phyloP scores from a whole-genome alignment of 2,329 filamentous ascomycete species.

The Bipolaris cookei region DNA sequence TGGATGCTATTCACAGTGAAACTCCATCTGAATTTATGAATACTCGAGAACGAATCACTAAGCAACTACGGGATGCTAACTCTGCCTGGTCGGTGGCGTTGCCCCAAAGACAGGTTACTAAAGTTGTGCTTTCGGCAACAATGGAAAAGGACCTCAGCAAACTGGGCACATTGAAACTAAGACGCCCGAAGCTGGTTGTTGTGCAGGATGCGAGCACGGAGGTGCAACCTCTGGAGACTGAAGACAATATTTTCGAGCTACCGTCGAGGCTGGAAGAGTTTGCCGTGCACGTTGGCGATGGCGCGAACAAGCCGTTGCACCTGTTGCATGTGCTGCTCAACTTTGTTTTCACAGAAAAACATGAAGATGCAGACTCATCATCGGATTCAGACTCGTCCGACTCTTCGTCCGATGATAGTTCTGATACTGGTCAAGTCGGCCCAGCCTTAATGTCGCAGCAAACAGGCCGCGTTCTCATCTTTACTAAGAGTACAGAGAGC shows the following conservation, averaged over 20 bases:
- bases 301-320: slow-evolving; percentile 73
- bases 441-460: slow-evolving; percentile 25
- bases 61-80: slow-evolving; percentile 45
- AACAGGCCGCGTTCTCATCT: slow-evolving; percentile 68
- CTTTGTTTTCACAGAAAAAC: slow-evolving; percentile 49
- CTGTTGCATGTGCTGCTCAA: slow-evolving; percentile 76
- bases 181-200: slow-evolving; percentile 75
- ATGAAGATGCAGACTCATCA: slow-evolving; percentile 6
- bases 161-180: slow-evolving; percentile 73
- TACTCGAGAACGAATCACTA: slow-evolving; percentile 60
- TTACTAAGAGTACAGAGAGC: slow-evolving; percentile 88
- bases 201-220: slow-evolving; percentile 63
- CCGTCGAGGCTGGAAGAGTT: slow-evolving; percentile 58
- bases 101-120: slow-evolving; percentile 63
- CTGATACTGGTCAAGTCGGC: slow-evolving; percentile 5
- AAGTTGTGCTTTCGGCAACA: slow-evolving; percentile 88
- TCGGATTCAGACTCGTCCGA: not conserved
- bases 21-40: slow-evolving; percentile 54
- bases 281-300: slow-evolving; percentile 57
- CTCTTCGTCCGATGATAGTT: slow-evolving; percentile 15
- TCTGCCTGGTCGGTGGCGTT: slow-evolving; percentile 43
- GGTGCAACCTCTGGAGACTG: slow-evolving; percentile 27
- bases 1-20: slow-evolving; percentile 63
- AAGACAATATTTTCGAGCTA: slow-evolving; percentile 60
- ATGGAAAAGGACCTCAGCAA: slow-evolving; percentile 88